Percentiles rank a stretch among this genome's conserved stretches.
Conservation (phyloP, 257 asterid genomes). For the Nicotiana attenuata region DNA sequence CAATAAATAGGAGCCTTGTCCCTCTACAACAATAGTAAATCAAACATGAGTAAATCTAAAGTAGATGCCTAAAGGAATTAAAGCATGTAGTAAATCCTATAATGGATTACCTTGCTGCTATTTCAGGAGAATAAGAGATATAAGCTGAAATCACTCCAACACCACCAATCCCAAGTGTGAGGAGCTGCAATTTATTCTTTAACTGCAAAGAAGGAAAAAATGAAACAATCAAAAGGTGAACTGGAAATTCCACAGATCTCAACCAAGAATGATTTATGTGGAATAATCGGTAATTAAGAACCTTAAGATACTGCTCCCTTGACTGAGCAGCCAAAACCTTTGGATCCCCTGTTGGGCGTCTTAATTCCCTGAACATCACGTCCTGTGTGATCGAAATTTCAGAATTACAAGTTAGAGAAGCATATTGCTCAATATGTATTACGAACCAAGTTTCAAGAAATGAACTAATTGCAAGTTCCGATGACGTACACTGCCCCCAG, state of each 20-base stretch:
- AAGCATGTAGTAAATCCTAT: not conserved
- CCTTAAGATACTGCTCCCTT: constrained; percentile 84
- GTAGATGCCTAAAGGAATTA: not conserved
- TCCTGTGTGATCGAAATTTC: constrained; percentile 38
- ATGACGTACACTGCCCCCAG: constrained; percentile 84
- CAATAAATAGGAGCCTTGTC: not conserved
- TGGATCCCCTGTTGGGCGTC: constrained; percentile 71
- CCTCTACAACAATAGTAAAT: not conserved
- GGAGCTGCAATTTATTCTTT: constrained; percentile 69
- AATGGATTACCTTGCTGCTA: constrained; percentile 56
- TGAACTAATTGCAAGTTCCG: not conserved
- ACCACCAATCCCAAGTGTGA: constrained; percentile 82
- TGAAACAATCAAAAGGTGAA: not conserved
- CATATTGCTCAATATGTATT: not conserved
- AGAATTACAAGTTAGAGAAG: not conserved
- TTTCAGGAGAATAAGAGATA: constrained; percentile 76
- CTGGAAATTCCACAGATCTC: not conserved
- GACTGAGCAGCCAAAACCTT: constrained; percentile 81
- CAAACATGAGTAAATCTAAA: not conserved
- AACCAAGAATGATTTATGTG: not conserved
- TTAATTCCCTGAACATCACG: constrained; percentile 68
- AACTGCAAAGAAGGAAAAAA: constrained; percentile 39
- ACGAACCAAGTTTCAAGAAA: not conserved
- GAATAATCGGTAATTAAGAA: constrained; percentile 6
- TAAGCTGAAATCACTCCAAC: constrained; percentile 70